A percentile compares a stretch with the other conserved stretches of the same genome.
These are phyloP conservation scores for Ascobolus immersus DNA, from an alignment of 495 filamentous ascomycete species.

Conservation along the genomic window DNA sequence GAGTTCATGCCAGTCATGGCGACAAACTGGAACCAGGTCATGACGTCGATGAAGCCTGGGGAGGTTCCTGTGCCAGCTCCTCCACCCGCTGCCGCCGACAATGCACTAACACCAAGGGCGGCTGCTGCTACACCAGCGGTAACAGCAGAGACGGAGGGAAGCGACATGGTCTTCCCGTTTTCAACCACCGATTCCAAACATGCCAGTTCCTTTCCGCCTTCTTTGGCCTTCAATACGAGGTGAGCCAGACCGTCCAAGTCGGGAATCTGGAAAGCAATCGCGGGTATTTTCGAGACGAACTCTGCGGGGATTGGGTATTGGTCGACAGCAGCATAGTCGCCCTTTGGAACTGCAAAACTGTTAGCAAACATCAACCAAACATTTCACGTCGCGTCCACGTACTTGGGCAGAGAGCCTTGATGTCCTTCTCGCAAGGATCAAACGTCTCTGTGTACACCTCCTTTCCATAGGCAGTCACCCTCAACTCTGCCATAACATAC, in stretches of 20 bases:
- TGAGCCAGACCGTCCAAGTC: slow-evolving; percentile 75
- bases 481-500: slow-evolving; percentile 57
- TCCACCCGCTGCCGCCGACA: slow-evolving; percentile 40
- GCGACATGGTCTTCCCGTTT: slow-evolving; percentile 59
- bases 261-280: slow-evolving; percentile 74
- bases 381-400: slow-evolving; percentile 15
- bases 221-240: slow-evolving; percentile 40
- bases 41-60: slow-evolving; percentile 64
- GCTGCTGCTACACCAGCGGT: slow-evolving; percentile 72
- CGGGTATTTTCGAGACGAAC: slow-evolving; percentile 52
- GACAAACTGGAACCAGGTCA: slow-evolving; percentile 78
- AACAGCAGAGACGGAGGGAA: slow-evolving; percentile 58
- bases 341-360: slow-evolving; percentile 33
- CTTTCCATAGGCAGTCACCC: slow-evolving; percentile 66
- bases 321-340: slow-evolving; percentile 48
- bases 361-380: neutral
- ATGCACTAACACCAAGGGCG: slow-evolving; percentile 46
- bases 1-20: slow-evolving; percentile 91
- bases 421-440: slow-evolving; percentile 45
- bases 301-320: slow-evolving; percentile 37
- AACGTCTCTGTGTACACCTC: slow-evolving; percentile 57
- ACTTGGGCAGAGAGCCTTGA: slow-evolving; percentile 63
- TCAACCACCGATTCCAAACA: slow-evolving; percentile 59
- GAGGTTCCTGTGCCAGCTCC: slow-evolving; percentile 26
- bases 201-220: slow-evolving; percentile 36